Evolutionary conservation across 768 basidiomycete species (phyloP), one percentile per base, ranked within the genome.

Genomic region (Psilocybe cyanescens): DNA sequence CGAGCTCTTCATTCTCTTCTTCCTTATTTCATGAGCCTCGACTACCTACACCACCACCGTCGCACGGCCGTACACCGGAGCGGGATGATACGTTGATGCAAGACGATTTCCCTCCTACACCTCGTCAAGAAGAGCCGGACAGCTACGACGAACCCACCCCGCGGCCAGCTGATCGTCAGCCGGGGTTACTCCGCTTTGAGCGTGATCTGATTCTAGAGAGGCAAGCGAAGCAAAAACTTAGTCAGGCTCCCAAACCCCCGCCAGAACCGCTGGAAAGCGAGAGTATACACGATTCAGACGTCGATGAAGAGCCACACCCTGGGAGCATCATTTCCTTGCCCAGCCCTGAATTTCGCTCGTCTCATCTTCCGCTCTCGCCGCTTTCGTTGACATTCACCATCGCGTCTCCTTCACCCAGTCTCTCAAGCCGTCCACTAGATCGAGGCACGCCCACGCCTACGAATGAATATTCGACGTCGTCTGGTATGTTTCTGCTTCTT

Each of bases 101-200:
- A 19, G 53, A 8, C 49, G 50, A 33, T n/a, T 54, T 37, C 37
- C 47, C 14, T 11, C 9, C 33, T 11, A 39, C 48, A 7, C 39
- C 11, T 53, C 35, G 29, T 50, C 33, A 48, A 46, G 31, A 48
- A 45, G 64, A 62, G 19, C 14, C 4, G 14, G 61, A 60, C 24
- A 47, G 60, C 9, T 41, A 47, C 45, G 54, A 48, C 55, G 69
- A 74, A 56, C 68, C 65, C 30, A 74, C 73, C 1, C 73, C 73
- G 8, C 71, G 72, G 24, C 73, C 71, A n/a, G 37, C 70, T 9
- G 63, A 70, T 55, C 66, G 65, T 24, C 69, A 73, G 50, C 71
- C 73, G 3, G 55, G 55, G 2, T 52, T 68, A 19, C 59, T 69
- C 29, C 66, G 59, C 11, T 65, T 65, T n/a, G 67, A 69, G 33